These are phyloP conservation scores for Cicer chorassanicum DNA, from an alignment of 306 rosid species.

Conservation along the genomic window DNA sequence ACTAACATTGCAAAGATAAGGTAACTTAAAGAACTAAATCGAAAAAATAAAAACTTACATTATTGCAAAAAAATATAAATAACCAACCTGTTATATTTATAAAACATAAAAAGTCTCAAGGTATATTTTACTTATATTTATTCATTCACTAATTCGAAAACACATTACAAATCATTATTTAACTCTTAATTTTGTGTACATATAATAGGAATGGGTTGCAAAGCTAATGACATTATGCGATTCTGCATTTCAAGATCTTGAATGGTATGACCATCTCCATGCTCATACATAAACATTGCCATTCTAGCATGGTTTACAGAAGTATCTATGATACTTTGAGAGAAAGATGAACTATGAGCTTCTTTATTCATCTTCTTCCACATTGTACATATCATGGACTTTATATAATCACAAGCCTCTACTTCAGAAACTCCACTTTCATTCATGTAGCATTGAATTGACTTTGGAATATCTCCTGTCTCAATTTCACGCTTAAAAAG, in stretches of 20 bases:
- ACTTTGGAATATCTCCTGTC: constrained; percentile 40
- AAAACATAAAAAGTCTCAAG: too few relatives aligned
- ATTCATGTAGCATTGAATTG: constrained; percentile 49
- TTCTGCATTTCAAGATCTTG: neutral
- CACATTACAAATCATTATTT: too few relatives aligned
- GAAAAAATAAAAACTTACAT: too few relatives aligned
- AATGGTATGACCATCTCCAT: constrained; percentile 35
- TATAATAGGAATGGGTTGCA: neutral
- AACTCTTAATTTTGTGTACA: too few relatives aligned
- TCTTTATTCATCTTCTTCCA: constrained; percentile 21
- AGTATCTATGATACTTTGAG: constrained; percentile 21
- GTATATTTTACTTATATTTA: too few relatives aligned
- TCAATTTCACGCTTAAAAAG: constrained; percentile 5
- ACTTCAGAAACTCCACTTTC: constrained; percentile 30
- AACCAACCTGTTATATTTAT: too few relatives aligned
- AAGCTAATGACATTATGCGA: neutral
- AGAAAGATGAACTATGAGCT: neutral
- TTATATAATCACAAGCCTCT: constrained; percentile 34
- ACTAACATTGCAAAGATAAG: too few relatives aligned
- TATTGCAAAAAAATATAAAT: too few relatives aligned
- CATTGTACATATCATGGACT: constrained; percentile 12
- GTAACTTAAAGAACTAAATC: too few relatives aligned
- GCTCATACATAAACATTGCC: constrained; percentile 29
- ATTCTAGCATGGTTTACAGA: constrained; percentile 16
- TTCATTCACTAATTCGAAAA: too few relatives aligned